Percentiles rank a stretch among this genome's conserved stretches.
These are phyloP conservation scores for Boletus tylopilopsis DNA, from an alignment of 768 basidiomycete species.

Conservation along the genomic window DNA sequence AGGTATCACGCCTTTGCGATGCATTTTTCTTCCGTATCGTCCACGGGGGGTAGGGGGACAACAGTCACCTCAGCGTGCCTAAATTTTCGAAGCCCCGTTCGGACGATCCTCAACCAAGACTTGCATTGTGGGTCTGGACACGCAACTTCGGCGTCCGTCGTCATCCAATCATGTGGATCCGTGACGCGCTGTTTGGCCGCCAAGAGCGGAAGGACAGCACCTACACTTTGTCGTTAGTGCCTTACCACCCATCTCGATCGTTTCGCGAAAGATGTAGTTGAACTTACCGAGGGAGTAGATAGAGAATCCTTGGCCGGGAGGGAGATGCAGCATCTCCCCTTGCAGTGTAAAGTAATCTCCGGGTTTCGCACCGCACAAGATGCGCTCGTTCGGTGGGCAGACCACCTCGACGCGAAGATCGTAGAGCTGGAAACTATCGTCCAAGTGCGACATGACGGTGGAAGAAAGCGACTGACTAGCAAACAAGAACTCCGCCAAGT, in stretches of 20 bases:
- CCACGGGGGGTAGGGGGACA: slow-evolving; percentile 30
- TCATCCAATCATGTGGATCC: slow-evolving; percentile 62
- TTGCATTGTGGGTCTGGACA: slow-evolving; percentile 68
- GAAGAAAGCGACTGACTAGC: no score
- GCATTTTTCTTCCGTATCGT: neutral
- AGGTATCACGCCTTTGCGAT: neutral
- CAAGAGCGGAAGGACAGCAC: slow-evolving; percentile 59
- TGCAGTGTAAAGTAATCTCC: slow-evolving; percentile 62
- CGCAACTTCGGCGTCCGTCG: slow-evolving; percentile 59
- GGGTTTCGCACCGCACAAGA: slow-evolving; percentile 60
- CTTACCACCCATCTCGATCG: no score
- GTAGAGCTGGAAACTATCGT: slow-evolving; percentile 56
- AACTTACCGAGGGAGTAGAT: slow-evolving; percentile 58
- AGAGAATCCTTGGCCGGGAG: slow-evolving; percentile 61
- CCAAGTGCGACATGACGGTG: neutral
- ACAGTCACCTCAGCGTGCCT: slow-evolving; percentile 52
- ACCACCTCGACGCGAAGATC: slow-evolving; percentile 63
- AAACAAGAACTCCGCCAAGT: no score
- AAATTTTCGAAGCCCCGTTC: slow-evolving; percentile 51
- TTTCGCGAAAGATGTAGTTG: neutral
- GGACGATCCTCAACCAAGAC: slow-evolving; percentile 48
- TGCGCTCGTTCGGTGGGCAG: slow-evolving; percentile 52
- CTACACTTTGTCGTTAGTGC: slow-evolving; percentile 28
- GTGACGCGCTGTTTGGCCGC: slow-evolving; percentile 62
- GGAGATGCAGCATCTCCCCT: slow-evolving; percentile 62